Evolutionary conservation across 164 flowering plant species (phyloP).

Genomic region (Chloranthus sessilifolius): DNA sequence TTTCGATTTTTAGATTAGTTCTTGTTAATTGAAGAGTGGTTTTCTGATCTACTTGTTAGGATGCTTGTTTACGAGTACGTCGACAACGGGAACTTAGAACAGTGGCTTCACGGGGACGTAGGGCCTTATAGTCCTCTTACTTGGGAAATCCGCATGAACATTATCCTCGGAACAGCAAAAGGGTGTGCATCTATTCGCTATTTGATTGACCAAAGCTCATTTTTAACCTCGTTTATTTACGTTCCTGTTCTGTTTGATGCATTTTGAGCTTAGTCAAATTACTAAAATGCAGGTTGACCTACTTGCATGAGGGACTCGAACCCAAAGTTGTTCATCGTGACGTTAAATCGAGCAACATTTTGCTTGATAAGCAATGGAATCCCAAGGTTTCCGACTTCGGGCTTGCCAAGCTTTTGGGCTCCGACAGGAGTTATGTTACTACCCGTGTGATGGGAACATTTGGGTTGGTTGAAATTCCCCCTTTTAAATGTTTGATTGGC

Average conservation of each 20-base stretch:
- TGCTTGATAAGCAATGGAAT: conserved; percentile 68
- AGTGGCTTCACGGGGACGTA: conserved; percentile 89
- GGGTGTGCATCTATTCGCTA: conserved; percentile 42
- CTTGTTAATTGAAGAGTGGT: neutral
- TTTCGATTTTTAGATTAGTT: neutral
- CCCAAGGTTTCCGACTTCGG: conserved; percentile 81
- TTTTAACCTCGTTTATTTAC: neutral
- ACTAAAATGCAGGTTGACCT: conserved; percentile 41
- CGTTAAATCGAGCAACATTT: conserved; percentile 68
- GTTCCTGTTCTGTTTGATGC: neutral
- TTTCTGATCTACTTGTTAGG: conserved; percentile 37
- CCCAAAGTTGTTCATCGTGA: conserved; percentile 84
- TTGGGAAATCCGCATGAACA: conserved; percentile 74
- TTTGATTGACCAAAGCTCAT: neutral
- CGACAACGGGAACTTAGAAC: conserved; percentile 88
- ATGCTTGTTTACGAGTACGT: conserved; percentile 83
- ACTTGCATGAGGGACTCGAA: conserved; percentile 80
- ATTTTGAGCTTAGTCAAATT: neutral
- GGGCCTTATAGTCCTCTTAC: conserved; percentile 70
- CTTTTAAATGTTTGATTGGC: too few species aligned
- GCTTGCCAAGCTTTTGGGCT: conserved; percentile 61
- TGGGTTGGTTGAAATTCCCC: conserved; percentile 39
- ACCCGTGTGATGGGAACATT: conserved; percentile 78
- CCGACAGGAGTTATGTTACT: conserved; percentile 53
- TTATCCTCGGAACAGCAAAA: conserved; percentile 74